Percentiles rank a stretch among this genome's conserved stretches.
Conservation (phyloP, 495 filamentous ascomycete genomes). For the Durotheca rogersii region DNA sequence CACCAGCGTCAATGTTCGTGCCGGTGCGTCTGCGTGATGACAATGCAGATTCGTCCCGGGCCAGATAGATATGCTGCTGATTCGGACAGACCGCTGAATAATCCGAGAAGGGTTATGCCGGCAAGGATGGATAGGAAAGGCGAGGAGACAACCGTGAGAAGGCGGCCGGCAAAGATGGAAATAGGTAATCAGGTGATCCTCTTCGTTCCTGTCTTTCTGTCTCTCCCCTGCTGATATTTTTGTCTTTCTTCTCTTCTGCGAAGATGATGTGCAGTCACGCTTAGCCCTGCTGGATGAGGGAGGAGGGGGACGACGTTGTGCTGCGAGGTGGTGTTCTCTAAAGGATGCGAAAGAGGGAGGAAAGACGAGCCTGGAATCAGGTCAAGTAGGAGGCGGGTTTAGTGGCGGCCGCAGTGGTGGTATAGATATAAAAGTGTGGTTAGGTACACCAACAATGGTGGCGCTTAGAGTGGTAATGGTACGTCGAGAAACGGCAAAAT, state of each 20-base stretch:
- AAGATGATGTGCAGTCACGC: not conserved
- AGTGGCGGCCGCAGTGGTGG: too few species aligned
- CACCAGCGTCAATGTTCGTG: constrained; percentile 3
- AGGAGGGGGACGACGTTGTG: not conserved
- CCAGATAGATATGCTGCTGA: too few species aligned
- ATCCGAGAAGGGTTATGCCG: too few species aligned
- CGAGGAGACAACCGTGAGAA: too few species aligned
- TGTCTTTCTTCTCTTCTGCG: not conserved
- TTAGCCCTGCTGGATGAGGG: constrained; percentile 1
- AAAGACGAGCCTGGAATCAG: constrained; percentile 15
- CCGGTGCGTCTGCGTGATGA: constrained; percentile 1
- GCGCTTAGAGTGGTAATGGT: too few species aligned
- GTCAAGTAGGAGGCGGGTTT: constrained; percentile 6
- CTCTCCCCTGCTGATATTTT: not conserved
- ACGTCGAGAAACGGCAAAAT: too few species aligned
- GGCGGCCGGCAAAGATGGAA: too few species aligned
- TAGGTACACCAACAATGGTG: too few species aligned
- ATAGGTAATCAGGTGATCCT: too few species aligned
- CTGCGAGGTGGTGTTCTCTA: constrained; percentile 5
- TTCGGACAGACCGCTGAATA: too few species aligned
- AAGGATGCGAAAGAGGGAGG: constrained; percentile 9
- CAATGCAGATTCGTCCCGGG: not conserved
- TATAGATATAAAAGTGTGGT: too few species aligned
- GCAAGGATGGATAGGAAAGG: too few species aligned
- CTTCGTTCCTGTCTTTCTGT: constrained; percentile 1